Evolutionary conservation across 1,284 basidiomycete species (phyloP).

Genomic region (Leccinum proximum): DNA sequence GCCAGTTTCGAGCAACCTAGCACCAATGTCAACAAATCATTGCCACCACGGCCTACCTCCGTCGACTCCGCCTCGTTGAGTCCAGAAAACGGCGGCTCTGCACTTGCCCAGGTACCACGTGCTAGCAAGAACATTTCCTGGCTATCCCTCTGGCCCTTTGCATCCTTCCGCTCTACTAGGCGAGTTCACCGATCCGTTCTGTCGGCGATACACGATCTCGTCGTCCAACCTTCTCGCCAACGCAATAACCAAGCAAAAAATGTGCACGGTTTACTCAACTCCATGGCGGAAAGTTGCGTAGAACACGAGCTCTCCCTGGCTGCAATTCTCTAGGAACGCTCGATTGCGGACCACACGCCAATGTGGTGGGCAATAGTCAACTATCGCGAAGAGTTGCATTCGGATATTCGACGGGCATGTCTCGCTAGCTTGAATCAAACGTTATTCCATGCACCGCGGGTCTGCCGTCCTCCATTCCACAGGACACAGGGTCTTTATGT

Average conservation of each 20-base stretch:
- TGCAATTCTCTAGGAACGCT: slow-evolving; percentile 54
- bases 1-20: not conserved
- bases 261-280: slow-evolving; percentile 36
- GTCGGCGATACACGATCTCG: slow-evolving; percentile 45
- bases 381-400: slow-evolving; percentile 36
- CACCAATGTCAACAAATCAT: not conserved
- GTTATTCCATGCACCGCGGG: slow-evolving; percentile 57
- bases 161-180: slow-evolving; percentile 35
- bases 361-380: slow-evolving; percentile 73
- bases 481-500: slow-evolving; percentile 17
- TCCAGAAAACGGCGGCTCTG: not conserved
- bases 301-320: slow-evolving; percentile 41
- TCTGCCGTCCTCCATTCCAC: slow-evolving; percentile 28
- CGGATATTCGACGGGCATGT: slow-evolving; percentile 63
- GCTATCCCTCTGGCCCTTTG: slow-evolving; percentile 32
- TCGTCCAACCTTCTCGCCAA: slow-evolving; percentile 20
- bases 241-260: not conserved
- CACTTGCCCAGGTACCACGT: slow-evolving; percentile 1
- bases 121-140: slow-evolving; percentile 19
- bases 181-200: slow-evolving; percentile 40
- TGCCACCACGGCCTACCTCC: not conserved
- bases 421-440: slow-evolving; percentile 58
- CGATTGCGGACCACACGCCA: slow-evolving; percentile 59
- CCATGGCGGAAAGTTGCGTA: slow-evolving; percentile 42
- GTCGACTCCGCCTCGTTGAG: not conserved